Evolutionary conservation across 2,329 filamentous ascomycete species (phyloP).

Genomic region (Aspergillus amoenus): DNA sequence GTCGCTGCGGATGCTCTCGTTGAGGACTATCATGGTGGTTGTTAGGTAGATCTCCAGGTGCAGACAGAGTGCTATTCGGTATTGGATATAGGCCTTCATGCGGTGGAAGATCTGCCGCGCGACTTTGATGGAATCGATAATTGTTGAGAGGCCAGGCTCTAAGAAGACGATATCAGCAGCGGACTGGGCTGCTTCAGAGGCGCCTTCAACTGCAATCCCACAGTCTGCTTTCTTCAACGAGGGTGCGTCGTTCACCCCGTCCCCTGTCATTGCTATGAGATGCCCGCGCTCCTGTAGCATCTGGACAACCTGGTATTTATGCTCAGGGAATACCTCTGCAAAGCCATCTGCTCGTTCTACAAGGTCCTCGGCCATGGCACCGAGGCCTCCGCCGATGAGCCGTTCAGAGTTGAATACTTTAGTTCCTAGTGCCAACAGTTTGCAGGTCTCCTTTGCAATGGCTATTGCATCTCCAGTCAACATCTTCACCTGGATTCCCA

Average conservation of each 20-base stretch:
- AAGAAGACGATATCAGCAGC: conserved; percentile 74
- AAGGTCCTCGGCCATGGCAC: conserved; percentile 71
- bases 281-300: conserved; percentile 73
- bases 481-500: conserved; percentile 78
- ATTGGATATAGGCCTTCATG: conserved; percentile 79
- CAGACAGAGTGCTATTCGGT: conserved; percentile 72
- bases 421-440: conserved; percentile 74
- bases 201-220: conserved; percentile 71
- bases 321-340: conserved; percentile 72
- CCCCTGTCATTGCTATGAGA: conserved; percentile 72
- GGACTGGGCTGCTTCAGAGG: conserved; percentile 70
- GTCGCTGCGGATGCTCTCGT: conserved; percentile 72
- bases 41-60: conserved; percentile 75
- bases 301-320: conserved; percentile 74
- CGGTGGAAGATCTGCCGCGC: conserved; percentile 74
- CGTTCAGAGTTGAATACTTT: conserved; percentile 80
- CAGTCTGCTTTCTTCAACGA: conserved; percentile 73
- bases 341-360: conserved; percentile 74
- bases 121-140: conserved; percentile 71
- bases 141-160: conserved; percentile 69
- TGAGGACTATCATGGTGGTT: conserved; percentile 76
- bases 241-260: conserved; percentile 73
- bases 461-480: conserved; percentile 77
- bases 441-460: conserved; percentile 79
- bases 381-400: conserved; percentile 73